Percentiles rank a stretch among this genome's conserved stretches.
phyloP scores from a whole-genome alignment of 495 filamentous ascomycete species.

The Penicillium longicatenatum region DNA sequence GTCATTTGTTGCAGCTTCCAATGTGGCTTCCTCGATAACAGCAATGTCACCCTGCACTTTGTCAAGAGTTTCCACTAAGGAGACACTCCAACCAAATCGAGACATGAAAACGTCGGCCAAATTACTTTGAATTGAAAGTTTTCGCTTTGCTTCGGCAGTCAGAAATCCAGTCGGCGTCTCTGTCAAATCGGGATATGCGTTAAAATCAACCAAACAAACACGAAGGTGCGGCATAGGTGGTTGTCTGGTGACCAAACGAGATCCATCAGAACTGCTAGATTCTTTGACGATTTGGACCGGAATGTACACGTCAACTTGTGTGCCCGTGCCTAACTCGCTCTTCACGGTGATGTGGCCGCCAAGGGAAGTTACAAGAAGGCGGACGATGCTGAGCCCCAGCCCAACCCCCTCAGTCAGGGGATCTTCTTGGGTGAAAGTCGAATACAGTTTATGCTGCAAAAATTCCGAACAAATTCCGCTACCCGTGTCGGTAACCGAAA shows the following conservation, averaged over 20 bases:
- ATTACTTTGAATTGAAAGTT: slow-evolving; percentile 34
- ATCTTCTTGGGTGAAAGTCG: slow-evolving; percentile 73
- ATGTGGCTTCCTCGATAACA: slow-evolving; percentile 32
- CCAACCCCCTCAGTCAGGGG: slow-evolving; percentile 65
- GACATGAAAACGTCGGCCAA: slow-evolving; percentile 34
- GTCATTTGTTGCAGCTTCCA: slow-evolving; percentile 15
- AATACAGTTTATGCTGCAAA: slow-evolving; percentile 63
- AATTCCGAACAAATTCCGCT: slow-evolving; percentile 68
- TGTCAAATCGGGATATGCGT: slow-evolving; percentile 31
- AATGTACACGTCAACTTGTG: slow-evolving; percentile 57
- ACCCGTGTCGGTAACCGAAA: slow-evolving; percentile 66
- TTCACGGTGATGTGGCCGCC: slow-evolving; percentile 60
- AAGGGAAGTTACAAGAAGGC: slow-evolving; percentile 61
- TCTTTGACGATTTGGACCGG: slow-evolving; percentile 43
- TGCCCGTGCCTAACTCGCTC: slow-evolving; percentile 58
- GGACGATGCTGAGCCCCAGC: slow-evolving; percentile 68
- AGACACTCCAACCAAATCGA: slow-evolving; percentile 31
- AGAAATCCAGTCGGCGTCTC: slow-evolving; percentile 29
- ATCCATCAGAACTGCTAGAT: slow-evolving; percentile 38
- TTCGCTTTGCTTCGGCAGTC: slow-evolving; percentile 35
- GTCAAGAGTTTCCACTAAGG: slow-evolving; percentile 31
- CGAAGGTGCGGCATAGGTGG: slow-evolving; percentile 6
- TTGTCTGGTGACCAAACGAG: not conserved
- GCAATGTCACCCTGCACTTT: slow-evolving; percentile 30
- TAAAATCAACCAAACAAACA: slow-evolving; percentile 35